Evolutionary conservation across 139 green algal genomes (phyloP), one percentile per base, ranked within the genome.

Genomic region (Helicosporidium sp.): DNA sequence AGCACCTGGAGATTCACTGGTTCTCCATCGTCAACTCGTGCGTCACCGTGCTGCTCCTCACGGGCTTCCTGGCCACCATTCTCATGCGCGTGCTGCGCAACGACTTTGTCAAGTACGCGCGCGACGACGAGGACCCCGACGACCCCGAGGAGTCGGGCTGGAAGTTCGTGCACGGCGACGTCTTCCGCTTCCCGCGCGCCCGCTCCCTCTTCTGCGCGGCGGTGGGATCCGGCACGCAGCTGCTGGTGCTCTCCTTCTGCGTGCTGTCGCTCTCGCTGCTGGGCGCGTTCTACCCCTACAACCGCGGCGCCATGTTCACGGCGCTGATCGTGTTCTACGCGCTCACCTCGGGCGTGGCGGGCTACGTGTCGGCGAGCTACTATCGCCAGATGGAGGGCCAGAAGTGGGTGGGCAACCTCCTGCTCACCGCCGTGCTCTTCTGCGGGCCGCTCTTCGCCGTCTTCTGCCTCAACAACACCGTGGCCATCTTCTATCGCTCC

Each of bases 1-100:
- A 94, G 70, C 82, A 95, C 54, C 58, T 94, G 28, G 85, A 95
- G 77, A 91, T 93, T 56, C 85, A 95, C 68, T 95, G 85, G 85
- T 94, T 95, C 65, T 84, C 71, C 55, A 93, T 95, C 64, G 80
- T 94, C 67, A 95, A 95, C 74, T 82, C 64, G 19, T 93, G 80
- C 68, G 84, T 95, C 12, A 93, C 83, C 1, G 85, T 94, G 54
- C 69, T 95, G 53, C 73, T 95, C 57, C 73, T 95, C 29, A 93
- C 83, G 3, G 85, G 81, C 29, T 93, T 95, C 74, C 71, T 95
- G 56, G 77, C 83, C 41, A 95, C 85, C 51, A 94, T 95, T 65
- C 69, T 95, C 31, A 77, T 91, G 68, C 72, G 84, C 4, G 80
- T 92, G 43, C 72, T 95, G 25, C 90, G 87, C 61, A 83, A 85